Conservation (phyloP, 2,329 filamentous ascomycete genomes). For the Microcyclosporella mali region DNA sequence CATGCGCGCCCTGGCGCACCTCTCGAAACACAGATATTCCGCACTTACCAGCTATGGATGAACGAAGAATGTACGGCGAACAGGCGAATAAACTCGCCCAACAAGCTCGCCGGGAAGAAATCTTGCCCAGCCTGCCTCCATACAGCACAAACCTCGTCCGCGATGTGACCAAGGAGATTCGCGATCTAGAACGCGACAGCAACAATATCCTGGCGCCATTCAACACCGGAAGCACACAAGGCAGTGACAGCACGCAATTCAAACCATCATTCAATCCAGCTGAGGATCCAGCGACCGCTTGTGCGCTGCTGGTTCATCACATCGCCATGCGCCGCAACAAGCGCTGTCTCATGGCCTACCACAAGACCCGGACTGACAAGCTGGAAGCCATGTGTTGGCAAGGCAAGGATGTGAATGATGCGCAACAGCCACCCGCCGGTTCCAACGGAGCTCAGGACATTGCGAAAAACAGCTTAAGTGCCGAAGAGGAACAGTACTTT, state of each 20-base stretch:
- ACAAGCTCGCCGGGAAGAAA: constrained; percentile 91
- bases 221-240: constrained; percentile 43
- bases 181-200: constrained; percentile 85
- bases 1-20: no score
- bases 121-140: constrained; percentile 75
- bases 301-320: constrained; percentile 85
- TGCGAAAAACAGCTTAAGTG: constrained; percentile 54
- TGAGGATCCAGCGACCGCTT: constrained; percentile 75
- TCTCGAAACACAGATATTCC: no score
- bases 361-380: constrained; percentile 82
- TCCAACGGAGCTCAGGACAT: constrained; percentile 26
- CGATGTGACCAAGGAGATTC: constrained; percentile 80
- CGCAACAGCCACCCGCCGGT: constrained; percentile 47
- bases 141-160: constrained; percentile 92
- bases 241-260: constrained; percentile 26
- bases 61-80: constrained; percentile 70
- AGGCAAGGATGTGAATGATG: constrained; percentile 74
- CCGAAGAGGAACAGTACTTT: constrained; percentile 95
- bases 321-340: constrained; percentile 95
- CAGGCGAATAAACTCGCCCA: constrained; percentile 85
- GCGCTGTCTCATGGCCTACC: constrained; percentile 88
- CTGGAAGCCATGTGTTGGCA: constrained; percentile 92
- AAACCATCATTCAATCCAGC: constrained; percentile 79
- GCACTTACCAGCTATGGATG: no score
- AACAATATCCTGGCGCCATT: constrained; percentile 73